Base-by-base conservation (phyloP, 768 basidiomycete species). In the Psilocybe subaeruginosa region DNA sequence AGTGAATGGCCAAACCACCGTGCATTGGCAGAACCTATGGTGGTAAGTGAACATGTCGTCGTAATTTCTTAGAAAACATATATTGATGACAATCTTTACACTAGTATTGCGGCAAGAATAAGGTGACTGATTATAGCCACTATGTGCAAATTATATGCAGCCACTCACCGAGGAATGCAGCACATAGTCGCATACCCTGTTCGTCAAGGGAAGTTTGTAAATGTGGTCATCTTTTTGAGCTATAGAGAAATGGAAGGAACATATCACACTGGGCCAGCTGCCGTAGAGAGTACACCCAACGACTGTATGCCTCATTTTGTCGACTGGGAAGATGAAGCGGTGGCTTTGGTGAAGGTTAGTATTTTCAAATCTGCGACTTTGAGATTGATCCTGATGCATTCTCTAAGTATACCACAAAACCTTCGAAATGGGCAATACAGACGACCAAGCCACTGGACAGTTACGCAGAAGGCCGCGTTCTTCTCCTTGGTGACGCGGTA, bases 401-500 rank as follows among this genome's bases (percentile, higher is more conserved):
- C 39, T 9, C 23, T 9, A 30, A 78, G 79, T 72, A 74, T 45
- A 69, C 75, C 35, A 70, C 73, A 16, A 73, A 68, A 8, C 72
- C 76, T 19, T 76, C 73, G 4, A 66, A 74, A 41, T 83, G 81
- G 79, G 78, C 76, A 4, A 66, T 84, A 3, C 77, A 81, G 59
- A 64, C 67, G 8, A 67, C 80, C 4, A 70, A 68, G 14, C 70
- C 74, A 3, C 64, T 85, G 3, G 72, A 77, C 0, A 73, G 72
- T 2, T 81, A 74, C 62, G 73, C 73, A 4, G 67, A 69, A 33
- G 78, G 74, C 1, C 70, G 72, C 9, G 79, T 81, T 8, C 77
- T 72, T 0, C 67, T 85, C 4, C 64, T 82, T 2, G 83, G 82
- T 7, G 83, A 84, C 61, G 78, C 83, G 17, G 78, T 79, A 59